Evolutionary conservation across 2,329 filamentous ascomycete species (phyloP), one percentile per base, ranked within the genome.

Genomic region (Talaromyces pinophilus): DNA sequence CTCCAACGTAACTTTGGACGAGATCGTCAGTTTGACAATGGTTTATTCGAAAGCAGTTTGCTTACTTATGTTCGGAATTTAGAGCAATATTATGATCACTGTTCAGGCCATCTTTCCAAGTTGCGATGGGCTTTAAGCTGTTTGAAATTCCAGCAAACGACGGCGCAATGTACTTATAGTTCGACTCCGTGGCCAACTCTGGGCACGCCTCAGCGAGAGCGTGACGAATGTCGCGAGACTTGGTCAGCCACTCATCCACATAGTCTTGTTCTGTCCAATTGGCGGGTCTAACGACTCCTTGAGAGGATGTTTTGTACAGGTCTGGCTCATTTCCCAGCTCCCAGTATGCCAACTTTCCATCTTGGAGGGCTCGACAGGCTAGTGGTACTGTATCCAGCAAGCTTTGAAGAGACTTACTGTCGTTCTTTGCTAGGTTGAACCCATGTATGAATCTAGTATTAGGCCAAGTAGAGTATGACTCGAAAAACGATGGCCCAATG

Each of bases 401-500:
- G 50, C 19, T 62, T 22, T 60, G 19, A 17, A 61, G 22, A 28
- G 7, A 25, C 7, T 52, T 22, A 22, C 40, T 61, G 17, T 42
- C 25, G 61, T 66, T 62, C 46, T 60, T 55, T 15, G 61, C 65
- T 22, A 67, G 44, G 19, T 67, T 67, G 22, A 64, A 64, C 10
- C 65, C 65, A 35, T 67, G 65, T n/a, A 33, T 46, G 30, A 63
- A 67, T 55, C 59, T 67, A 10, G 65, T 64, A 33, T 67, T 40
- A 15, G 65, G 65, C 54, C 60, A 67, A 30, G 65, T 60, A n/a
- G 30, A 38, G 30, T 67, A 67, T 17, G 65, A 67, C 38, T 67
- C 65, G 35, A 67, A 67, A 54, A 59, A 67, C 7, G 65, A 64
- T 7, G 60, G 60, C n/a, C 65, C 65, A 28, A 67, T 64, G 25